These are phyloP conservation scores for Termitomyces sp. DNA, from an alignment of 768 basidiomycete genomes.

Conservation along the genomic window DNA sequence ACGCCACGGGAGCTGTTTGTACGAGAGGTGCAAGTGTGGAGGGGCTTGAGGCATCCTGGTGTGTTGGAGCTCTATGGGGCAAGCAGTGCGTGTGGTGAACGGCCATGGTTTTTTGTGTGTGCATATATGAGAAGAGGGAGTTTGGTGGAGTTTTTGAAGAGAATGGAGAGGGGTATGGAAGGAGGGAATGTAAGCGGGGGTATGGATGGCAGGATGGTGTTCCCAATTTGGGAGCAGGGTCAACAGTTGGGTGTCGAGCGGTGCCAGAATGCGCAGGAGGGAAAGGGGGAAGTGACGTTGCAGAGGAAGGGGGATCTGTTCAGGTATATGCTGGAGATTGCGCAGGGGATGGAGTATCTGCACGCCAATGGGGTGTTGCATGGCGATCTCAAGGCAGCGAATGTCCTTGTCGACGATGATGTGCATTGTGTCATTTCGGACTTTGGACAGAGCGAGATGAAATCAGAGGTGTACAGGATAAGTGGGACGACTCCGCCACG, in stretches of 20 bases:
- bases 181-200: too few species aligned
- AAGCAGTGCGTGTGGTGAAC: too few species aligned
- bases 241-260: too few species aligned
- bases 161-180: too few species aligned
- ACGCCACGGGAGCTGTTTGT: too few species aligned
- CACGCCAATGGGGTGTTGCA: conserved; percentile 47
- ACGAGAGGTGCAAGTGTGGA: too few species aligned
- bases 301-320: conserved; percentile 34
- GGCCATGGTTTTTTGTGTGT: too few species aligned
- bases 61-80: too few species aligned
- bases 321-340: conserved; percentile 66
- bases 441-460: conserved; percentile 81
- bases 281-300: background rate
- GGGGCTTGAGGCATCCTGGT: too few species aligned
- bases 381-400: conserved; percentile 79
- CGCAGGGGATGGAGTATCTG: conserved; percentile 78
- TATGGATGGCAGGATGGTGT: background rate
- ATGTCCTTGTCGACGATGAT: conserved; percentile 68
- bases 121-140: too few species aligned
- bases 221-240: conserved; percentile 3
- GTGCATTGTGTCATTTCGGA: conserved; percentile 71
- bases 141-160: too few species aligned
- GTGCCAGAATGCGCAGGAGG: background rate
- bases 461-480: conserved; percentile 59
- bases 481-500: conserved; percentile 45